Evolutionary conservation across 306 rosid genomes (phyloP), one percentile per base, ranked within the genome.

Genomic region (Gynostemma pentaphyllum): DNA sequence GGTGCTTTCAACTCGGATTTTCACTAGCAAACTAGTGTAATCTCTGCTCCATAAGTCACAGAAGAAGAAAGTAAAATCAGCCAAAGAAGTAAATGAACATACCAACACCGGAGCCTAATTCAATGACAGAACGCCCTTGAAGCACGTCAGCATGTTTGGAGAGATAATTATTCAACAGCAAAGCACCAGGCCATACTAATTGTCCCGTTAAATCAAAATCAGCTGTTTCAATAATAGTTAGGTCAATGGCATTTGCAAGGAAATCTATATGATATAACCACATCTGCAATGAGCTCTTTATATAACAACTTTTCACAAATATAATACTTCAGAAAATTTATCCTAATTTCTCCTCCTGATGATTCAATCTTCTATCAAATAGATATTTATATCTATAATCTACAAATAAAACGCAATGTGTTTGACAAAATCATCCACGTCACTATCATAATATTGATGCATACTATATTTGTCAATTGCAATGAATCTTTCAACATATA

Each of bases 121-220:
- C 97, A 62, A 90, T 64, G 72, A 68, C 81, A 70, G 82, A 59
- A 76, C 87, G 75, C 50, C 84, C 96, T 72, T 56, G 79, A 45
- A 87, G 85, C 64, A 87, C 45, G 34, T 81, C 82, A 36, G 70
- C 74, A 72, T 85, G 80, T 62, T 80, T 72, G 39, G 96, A 85
- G 48, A 90, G 84, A 79, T 81, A 87, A 74, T 87, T 90, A 71
- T 90, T 90, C 71, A 90, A 24, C 64, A 90, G 72, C 83, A 85
- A 81, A 64, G 97, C 97, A 62, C 97, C 97, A 8, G 97, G 97
- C 97, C 97, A 90, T 6, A 90, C 97, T 83, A 90, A 59, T 50
- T 90, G 96, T 61, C 97, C 97, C 10, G 97, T 90, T 77, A 87
- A 76, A 81, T 90, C 97, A 79, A 85, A 90, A 79, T 90, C 97